These are phyloP conservation scores for Brettanomyces sp. DNA, from an alignment of 805 yeast species.

Conservation along the genomic window DNA sequence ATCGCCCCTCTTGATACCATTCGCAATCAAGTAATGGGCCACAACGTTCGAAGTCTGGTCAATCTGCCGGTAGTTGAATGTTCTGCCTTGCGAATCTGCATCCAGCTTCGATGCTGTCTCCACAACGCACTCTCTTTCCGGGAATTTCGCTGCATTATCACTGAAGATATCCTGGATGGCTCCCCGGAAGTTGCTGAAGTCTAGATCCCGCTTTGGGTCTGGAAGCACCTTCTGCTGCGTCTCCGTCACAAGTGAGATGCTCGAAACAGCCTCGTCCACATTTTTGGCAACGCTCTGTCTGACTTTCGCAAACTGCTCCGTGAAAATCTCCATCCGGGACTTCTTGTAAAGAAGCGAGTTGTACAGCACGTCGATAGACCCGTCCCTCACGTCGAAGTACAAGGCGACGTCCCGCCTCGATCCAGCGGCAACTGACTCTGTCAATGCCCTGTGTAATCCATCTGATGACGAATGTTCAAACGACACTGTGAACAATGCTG, in stretches of 20 bases:
- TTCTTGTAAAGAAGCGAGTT: constrained; percentile 67
- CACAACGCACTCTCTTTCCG: constrained; percentile 83
- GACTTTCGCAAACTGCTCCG: constrained; percentile 64
- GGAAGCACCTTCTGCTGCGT: constrained; percentile 60
- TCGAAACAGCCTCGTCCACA: constrained; percentile 40
- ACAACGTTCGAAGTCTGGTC: constrained; percentile 89
- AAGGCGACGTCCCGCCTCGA: constrained; percentile 59
- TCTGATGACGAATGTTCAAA: constrained; percentile 34
- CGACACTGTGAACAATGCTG: constrained; percentile 54
- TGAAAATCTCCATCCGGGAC: constrained; percentile 58
- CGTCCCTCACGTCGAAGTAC: constrained; percentile 28
- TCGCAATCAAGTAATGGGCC: constrained; percentile 74
- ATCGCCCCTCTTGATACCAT: constrained; percentile 85
- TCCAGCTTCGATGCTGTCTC: constrained; percentile 74
- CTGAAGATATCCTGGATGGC: constrained; percentile 95
- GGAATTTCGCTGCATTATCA: constrained; percentile 73
- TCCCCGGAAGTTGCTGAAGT: constrained; percentile 88
- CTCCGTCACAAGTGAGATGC: constrained; percentile 59
- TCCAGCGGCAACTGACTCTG: constrained; percentile 34
- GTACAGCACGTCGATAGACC: constrained; percentile 43
- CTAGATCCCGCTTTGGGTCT: constrained; percentile 78
- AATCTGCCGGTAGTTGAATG: constrained; percentile 79
- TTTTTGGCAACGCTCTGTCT: constrained; percentile 27
- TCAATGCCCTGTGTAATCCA: constrained; percentile 1
- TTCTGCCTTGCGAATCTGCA: constrained; percentile 46